Conservation (phyloP, 2,329 filamentous ascomycete species). For the Alternaria ventricosa region DNA sequence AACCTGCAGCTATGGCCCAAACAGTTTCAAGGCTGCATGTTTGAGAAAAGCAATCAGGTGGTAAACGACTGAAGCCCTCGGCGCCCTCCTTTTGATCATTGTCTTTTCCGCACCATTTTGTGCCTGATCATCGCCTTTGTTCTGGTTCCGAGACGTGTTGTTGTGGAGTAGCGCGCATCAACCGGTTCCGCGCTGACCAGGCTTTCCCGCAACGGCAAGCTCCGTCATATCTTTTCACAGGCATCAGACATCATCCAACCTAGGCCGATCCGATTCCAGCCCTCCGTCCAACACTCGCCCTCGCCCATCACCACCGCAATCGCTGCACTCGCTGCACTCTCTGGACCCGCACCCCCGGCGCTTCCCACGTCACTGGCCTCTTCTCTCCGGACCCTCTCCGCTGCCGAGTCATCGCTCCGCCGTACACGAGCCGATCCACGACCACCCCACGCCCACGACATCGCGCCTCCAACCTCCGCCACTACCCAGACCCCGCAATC, state of each 20-base stretch:
- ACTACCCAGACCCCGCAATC: conserved; percentile 24
- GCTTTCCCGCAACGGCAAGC: conserved; percentile 31
- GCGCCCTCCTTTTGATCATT: not conserved
- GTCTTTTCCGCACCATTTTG: not conserved
- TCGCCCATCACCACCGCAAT: conserved; percentile 38
- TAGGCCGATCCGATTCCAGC: conserved; percentile 25
- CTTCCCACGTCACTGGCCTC: conserved; percentile 17
- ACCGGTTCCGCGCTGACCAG: conserved; percentile 19
- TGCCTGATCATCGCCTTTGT: not conserved
- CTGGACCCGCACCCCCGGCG: conserved; percentile 22
- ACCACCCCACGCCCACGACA: conserved; percentile 26
- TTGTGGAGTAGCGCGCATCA: conserved; percentile 22
- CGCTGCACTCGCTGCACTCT: conserved; percentile 29
- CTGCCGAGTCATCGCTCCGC: conserved; percentile 29
- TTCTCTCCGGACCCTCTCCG: conserved; percentile 27
- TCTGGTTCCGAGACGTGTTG: conserved; percentile 5
- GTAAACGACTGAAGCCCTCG: not conserved
- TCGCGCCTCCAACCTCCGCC: conserved; percentile 18
- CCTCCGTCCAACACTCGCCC: conserved; percentile 22
- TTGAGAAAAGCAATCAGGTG: conserved; percentile 12
- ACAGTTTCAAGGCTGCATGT: conserved; percentile 20
- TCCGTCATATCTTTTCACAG: conserved; percentile 46
- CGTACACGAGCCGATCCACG: conserved; percentile 29
- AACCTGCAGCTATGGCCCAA: not conserved
- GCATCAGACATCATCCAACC: conserved; percentile 39